A percentile compares a stretch with the other conserved stretches of the same genome.
Conservation (phyloP, 495 filamentous ascomycete species). For the Clavariopsis aquatica region DNA sequence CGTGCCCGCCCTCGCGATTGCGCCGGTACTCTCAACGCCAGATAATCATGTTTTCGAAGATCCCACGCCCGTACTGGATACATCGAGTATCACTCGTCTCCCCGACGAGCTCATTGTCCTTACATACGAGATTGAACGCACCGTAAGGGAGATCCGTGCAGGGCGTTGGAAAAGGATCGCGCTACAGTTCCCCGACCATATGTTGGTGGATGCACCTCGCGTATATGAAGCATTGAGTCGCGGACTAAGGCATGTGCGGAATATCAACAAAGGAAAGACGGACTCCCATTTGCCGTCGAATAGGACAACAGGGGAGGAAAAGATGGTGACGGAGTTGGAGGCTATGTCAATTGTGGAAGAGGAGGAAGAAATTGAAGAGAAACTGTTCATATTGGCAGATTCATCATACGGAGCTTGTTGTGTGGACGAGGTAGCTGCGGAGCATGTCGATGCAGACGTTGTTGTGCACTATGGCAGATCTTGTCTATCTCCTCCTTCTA, state of each 20-base stretch:
- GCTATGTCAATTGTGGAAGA: slow-evolving; percentile 10
- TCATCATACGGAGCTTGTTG: slow-evolving; percentile 97
- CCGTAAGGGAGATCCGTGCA: slow-evolving; percentile 69
- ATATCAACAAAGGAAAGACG: slow-evolving; percentile 5
- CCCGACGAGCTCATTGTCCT: slow-evolving; percentile 71
- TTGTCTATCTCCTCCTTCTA: slow-evolving; percentile 85
- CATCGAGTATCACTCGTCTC: slow-evolving; percentile 39
- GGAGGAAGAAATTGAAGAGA: slow-evolving; percentile 46
- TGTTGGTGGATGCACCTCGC: slow-evolving; percentile 81
- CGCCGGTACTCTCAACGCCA: slow-evolving; percentile 86
- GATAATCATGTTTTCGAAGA: slow-evolving; percentile 77
- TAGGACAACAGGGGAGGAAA: slow-evolving; percentile 7
- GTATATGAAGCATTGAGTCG: slow-evolving; percentile 69
- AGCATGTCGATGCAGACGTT: slow-evolving; percentile 87
- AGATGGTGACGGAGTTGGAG: slow-evolving; percentile 8
- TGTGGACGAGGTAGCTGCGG: slow-evolving; percentile 94
- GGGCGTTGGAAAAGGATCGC: slow-evolving; percentile 76
- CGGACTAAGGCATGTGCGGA: slow-evolving; percentile 53
- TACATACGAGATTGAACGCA: slow-evolving; percentile 85
- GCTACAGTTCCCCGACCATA: slow-evolving; percentile 90
- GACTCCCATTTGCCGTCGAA: background rate
- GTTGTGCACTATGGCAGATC: slow-evolving; percentile 94
- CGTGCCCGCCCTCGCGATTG: slow-evolving; percentile 27
- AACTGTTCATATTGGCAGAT: slow-evolving; percentile 86
- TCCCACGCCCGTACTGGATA: slow-evolving; percentile 45